Conservation (phyloP, 768 basidiomycete species). For the Dioszegia hungarica region DNA sequence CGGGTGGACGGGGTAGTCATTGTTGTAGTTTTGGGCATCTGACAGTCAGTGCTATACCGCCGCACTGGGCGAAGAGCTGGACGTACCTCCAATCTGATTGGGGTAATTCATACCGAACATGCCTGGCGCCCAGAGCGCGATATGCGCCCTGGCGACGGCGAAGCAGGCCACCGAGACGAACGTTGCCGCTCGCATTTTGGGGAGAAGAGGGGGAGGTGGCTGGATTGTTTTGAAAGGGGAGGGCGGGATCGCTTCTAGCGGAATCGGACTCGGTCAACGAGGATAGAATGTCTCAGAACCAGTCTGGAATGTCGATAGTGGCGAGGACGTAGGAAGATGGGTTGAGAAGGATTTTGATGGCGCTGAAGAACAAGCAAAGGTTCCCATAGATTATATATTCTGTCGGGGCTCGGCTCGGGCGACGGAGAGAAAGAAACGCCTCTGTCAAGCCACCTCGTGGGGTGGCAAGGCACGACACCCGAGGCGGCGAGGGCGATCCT, state of each 20-base stretch:
- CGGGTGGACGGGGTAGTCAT: conserved; percentile 26
- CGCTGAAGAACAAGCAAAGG: too few relatives aligned
- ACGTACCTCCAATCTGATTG: conserved; percentile 22
- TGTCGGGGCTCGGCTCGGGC: too few relatives aligned
- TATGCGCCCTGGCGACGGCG: conserved; percentile 6
- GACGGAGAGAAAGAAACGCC: too few relatives aligned
- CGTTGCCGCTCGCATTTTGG: conserved; percentile 11
- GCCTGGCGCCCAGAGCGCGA: conserved; percentile 32
- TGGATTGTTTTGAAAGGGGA: too few relatives aligned
- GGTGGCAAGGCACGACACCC: too few relatives aligned
- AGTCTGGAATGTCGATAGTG: background rate
- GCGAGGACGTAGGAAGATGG: too few relatives aligned
- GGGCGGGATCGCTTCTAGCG: background rate
- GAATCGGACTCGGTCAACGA: background rate
- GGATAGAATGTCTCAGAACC: background rate
- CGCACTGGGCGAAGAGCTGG: background rate
- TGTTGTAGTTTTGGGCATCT: conserved; percentile 24
- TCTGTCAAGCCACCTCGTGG: too few relatives aligned
- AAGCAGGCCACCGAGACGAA: background rate
- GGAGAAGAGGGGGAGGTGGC: conserved; percentile 1
- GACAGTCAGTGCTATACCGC: background rate
- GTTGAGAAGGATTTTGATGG: too few relatives aligned
- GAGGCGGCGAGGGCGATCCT: too few relatives aligned
- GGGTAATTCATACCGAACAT: conserved; percentile 40
- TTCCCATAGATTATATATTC: too few relatives aligned